Evolutionary conservation across 192 early-diverging fungal species (phyloP), one percentile per base, ranked within the genome.

Genomic region (Linnemannia exigua): DNA sequence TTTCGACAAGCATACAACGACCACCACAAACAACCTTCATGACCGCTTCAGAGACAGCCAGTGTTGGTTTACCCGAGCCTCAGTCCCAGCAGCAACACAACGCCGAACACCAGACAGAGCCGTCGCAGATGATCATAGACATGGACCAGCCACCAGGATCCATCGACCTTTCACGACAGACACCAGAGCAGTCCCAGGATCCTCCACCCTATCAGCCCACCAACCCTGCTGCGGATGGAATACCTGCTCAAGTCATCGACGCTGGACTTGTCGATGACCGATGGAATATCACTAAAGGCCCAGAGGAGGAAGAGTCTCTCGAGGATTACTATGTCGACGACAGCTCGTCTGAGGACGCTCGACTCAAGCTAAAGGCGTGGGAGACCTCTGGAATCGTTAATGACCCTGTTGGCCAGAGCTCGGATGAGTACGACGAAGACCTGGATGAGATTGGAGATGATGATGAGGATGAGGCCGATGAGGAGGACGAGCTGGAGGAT

Each of bases 381-480:
- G 35, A 15, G 70, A 41, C 0, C 79, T 70, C 84, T 51, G 84
- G 73, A n/a, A 70, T 36, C 58, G 46, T 22, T 22, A 66, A 50
- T 35, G 77, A 86, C 44, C 51, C 72, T 47, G 79, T 79, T 36
- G 71, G 63, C 51, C 83, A 89, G 19, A 80, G 75, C 73, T 84
- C 83, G 12, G 89, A 88, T 50, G 79, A 80, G 14, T 71, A 76
- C 58, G 84, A 72, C 6, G 81, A 82, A 16, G 76, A 84, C n/a
- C 70, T 71, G 51, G 74, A 78, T 74, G 77, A 67, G 2, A 72
- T 70, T 37, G 67, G 70, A 17, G 80, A 85, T 14, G 79, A 74
- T 17, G 79, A 72, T 46, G 33, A 74, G n/a, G 83, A 81, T 9
- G 79, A 77, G 5, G 82, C 80, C 20, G 67, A 86, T 5, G 82